A percentile compares a stretch with the other conserved stretches of the same genome.
Conservation (phyloP, 1,139 yeast genomes). For the Suhomyces taliae region DNA sequence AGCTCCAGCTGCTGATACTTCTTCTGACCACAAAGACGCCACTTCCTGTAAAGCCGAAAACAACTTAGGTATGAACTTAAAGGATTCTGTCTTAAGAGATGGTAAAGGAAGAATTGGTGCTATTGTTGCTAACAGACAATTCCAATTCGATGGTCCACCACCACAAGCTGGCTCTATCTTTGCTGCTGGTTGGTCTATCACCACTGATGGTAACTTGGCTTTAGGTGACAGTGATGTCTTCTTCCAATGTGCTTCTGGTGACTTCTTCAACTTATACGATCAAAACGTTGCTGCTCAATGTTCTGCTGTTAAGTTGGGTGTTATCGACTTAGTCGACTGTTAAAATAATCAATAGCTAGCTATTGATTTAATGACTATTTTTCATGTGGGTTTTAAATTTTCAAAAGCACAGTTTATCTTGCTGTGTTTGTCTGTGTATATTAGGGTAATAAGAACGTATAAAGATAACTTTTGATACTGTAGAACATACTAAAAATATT, state of each 20-base stretch:
- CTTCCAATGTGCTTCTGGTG: conserved; percentile 80
- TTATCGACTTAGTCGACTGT: conserved; percentile 66
- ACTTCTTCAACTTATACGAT: conserved; percentile 81
- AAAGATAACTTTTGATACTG: no score
- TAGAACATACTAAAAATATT: no score
- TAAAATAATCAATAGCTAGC: conserved; percentile 21
- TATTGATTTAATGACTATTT: no score
- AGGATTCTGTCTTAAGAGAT: conserved; percentile 32
- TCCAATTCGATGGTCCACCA: conserved; percentile 48
- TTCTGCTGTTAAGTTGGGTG: conserved; percentile 58
- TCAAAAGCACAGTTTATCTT: no score
- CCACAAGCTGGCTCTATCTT: conserved; percentile 47
- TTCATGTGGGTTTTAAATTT: no score
- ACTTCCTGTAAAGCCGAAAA: conserved; percentile 28
- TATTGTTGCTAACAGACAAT: conserved; percentile 47
- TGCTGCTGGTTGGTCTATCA: conserved; percentile 82
- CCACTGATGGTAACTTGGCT: conserved; percentile 65
- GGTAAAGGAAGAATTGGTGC: conserved; percentile 39
- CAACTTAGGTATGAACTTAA: conserved; percentile 31
- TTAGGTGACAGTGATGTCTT: conserved; percentile 63
- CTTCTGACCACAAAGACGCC: not conserved
- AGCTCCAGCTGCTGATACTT: conserved; percentile 1
- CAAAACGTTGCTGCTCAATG: conserved; percentile 67
- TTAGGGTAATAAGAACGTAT: no score
- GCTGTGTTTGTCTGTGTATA: no score